These are phyloP conservation scores for Chloroidium sp. DNA, from an alignment of 163 green algal species.

Conservation along the genomic window DNA sequence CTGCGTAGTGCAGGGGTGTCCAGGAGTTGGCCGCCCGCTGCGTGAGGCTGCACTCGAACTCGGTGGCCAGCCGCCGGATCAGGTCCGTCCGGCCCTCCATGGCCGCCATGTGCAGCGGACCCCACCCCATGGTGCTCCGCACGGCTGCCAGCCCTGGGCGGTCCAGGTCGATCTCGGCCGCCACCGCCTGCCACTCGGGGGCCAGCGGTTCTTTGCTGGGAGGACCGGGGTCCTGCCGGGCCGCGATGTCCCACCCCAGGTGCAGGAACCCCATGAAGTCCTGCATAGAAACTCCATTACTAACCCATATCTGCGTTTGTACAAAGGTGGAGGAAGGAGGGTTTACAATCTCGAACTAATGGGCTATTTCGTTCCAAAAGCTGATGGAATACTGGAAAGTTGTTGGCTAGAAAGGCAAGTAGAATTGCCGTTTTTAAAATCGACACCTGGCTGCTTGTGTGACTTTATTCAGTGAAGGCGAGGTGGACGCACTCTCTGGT, in stretches of 20 bases:
- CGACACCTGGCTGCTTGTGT: no score
- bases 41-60: slow-evolving; percentile 30
- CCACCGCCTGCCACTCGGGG: slow-evolving; percentile 25
- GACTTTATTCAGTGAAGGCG: no score
- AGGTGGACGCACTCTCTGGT: no score
- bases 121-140: slow-evolving; percentile 43
- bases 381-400: no score
- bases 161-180: slow-evolving; percentile 19
- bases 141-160: slow-evolving; percentile 28
- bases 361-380: no score
- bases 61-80: slow-evolving; percentile 24
- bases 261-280: slow-evolving; percentile 62
- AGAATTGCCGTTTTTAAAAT: no score
- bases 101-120: slow-evolving; percentile 43
- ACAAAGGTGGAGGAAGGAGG: no score
- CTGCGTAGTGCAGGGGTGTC: slow-evolving; percentile 58
- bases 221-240: slow-evolving; percentile 20
- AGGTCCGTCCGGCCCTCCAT: slow-evolving; percentile 37
- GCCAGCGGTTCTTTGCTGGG: slow-evolving; percentile 22
- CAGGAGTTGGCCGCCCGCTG: slow-evolving; percentile 43
- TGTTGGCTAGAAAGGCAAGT: no score
- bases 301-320: no score
- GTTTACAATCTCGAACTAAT: no score
- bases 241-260: slow-evolving; percentile 47
- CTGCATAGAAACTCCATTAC: slow-evolving; percentile 8